These are phyloP conservation scores for Tremella mesenterica DNA, from an alignment of 768 basidiomycete species.

Conservation along the genomic window DNA sequence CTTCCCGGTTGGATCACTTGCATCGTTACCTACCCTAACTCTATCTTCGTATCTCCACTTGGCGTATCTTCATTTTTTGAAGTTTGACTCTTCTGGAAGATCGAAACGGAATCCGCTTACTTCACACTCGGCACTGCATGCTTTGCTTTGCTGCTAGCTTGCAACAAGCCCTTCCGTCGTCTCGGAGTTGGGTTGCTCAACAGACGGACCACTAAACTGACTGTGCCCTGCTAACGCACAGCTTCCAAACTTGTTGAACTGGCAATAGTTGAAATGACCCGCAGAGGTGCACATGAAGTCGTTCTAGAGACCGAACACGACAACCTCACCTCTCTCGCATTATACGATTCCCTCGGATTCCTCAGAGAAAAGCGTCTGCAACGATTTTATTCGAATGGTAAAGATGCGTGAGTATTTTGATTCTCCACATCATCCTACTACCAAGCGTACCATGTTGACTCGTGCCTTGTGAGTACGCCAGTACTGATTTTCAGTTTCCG, in stretches of 20 bases:
- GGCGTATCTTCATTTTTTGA: no score
- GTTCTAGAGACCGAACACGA: slow-evolving; percentile 94
- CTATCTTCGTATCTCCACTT: no score
- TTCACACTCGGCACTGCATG: no score
- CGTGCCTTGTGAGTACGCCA: neutral
- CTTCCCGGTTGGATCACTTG: no score
- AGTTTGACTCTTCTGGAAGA: slow-evolving; percentile 34
- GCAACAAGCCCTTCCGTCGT: no score
- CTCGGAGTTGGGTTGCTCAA: no score
- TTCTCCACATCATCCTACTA: neutral
- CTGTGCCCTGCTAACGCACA: slow-evolving; percentile 50
- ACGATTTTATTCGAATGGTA: slow-evolving; percentile 93
- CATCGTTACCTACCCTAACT: no score
- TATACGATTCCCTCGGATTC: slow-evolving; percentile 90
- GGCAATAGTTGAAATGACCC: slow-evolving; percentile 76
- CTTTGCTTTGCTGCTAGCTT: no score
- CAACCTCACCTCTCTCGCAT: slow-evolving; percentile 72
- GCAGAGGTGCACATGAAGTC: slow-evolving; percentile 79
- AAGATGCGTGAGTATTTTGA: slow-evolving; percentile 62
- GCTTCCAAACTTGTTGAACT: slow-evolving; percentile 76
- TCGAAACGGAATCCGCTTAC: no score
- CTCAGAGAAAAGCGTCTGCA: slow-evolving; percentile 88
- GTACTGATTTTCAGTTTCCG: slow-evolving; percentile 11
- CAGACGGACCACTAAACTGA: no score
- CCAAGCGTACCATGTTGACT: neutral